A percentile compares a stretch with the other conserved stretches of the same genome.
These are phyloP conservation scores for Solanum hybrid DNA, from an alignment of 305 asterid genomes.

Conservation along the genomic window DNA sequence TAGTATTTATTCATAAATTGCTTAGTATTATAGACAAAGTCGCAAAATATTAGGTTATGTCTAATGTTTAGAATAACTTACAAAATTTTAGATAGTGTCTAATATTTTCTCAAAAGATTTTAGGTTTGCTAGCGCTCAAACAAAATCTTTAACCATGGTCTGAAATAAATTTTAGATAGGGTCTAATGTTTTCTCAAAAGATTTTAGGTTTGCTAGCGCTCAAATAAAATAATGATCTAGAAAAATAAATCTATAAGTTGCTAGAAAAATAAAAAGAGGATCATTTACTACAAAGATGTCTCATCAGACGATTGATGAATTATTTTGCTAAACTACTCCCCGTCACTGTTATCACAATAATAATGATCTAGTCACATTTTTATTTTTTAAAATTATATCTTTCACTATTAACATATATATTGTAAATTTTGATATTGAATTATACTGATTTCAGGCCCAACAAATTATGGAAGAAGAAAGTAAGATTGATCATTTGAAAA, in stretches of 20 bases:
- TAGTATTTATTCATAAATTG: not conserved
- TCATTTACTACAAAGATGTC: too few species aligned
- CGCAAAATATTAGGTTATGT: not conserved
- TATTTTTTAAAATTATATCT: not conserved
- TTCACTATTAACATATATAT: not conserved
- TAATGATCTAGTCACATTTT: too few species aligned
- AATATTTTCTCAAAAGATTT: not conserved
- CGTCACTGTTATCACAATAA: too few species aligned
- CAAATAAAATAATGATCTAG: too few species aligned
- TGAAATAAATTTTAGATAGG: not conserved
- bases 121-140: not conserved
- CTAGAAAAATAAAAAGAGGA: not conserved
- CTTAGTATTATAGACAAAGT: not conserved
- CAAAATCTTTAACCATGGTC: not conserved
- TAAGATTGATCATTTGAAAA: not conserved
- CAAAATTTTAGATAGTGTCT: not conserved
- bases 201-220: not conserved
- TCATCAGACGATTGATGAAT: not conserved
- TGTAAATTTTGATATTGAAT: not conserved
- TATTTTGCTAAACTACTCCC: not conserved
- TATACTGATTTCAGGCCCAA: not conserved
- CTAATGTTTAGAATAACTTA: not conserved
- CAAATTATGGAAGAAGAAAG: not conserved
- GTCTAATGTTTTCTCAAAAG: not conserved
- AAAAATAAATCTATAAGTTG: not conserved